phyloP scores from a whole-genome alignment of 768 basidiomycete species.

The Suillus subaureus region DNA sequence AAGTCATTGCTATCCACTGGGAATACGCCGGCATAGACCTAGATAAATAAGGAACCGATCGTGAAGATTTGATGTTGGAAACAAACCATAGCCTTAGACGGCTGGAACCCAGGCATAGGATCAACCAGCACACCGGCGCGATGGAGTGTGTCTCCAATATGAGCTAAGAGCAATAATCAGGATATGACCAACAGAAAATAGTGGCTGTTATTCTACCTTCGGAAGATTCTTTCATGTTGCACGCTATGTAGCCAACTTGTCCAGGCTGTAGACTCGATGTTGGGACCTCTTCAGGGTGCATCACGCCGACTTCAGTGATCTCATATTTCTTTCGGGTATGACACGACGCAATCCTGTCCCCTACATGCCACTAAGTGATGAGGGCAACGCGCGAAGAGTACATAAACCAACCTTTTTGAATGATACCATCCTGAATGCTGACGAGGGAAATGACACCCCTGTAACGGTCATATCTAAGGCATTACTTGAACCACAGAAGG shows the following conservation, averaged over 20 bases:
- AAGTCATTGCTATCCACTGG: constrained; percentile 93
- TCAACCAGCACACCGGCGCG: constrained; percentile 72
- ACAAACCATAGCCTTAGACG: constrained; percentile 88
- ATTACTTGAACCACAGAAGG: constrained; percentile 13
- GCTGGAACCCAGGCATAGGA: constrained; percentile 89
- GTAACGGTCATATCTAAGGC: constrained; percentile 85
- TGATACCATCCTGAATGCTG: constrained; percentile 74
- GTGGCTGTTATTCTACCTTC: constrained; percentile 59
- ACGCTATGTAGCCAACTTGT: constrained; percentile 88
- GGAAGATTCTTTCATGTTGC: constrained; percentile 96
- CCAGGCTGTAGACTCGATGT: constrained; percentile 69
- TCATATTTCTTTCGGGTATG: constrained; percentile 89
- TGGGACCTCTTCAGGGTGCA: constrained; percentile 88
- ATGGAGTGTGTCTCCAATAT: constrained; percentile 93
- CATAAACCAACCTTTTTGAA: constrained; percentile 69
- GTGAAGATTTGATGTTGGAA: neutral
- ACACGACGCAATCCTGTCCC: constrained; percentile 87
- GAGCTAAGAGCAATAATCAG: constrained; percentile 51
- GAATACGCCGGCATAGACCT: constrained; percentile 96
- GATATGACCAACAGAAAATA: neutral
- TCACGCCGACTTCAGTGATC: constrained; percentile 83
- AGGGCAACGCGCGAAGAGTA: neutral
- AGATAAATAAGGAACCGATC: constrained; percentile 8
- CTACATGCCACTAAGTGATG: constrained; percentile 40
- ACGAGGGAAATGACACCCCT: constrained; percentile 94